Conservation (phyloP, 2,329 filamentous ascomycete species). For the Falciphora oryzae region DNA sequence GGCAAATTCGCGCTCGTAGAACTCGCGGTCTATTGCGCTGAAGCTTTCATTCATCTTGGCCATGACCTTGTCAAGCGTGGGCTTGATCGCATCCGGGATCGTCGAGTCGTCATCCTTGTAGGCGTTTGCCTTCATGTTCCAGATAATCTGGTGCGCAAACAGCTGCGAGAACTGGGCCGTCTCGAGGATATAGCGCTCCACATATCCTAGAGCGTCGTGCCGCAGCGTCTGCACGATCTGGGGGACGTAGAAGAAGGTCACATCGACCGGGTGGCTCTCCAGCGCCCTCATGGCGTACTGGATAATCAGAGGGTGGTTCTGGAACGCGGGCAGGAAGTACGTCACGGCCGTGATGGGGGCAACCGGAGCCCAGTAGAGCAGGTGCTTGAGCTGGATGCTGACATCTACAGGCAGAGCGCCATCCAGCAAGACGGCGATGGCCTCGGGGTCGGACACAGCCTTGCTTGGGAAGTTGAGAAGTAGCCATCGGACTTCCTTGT, state of each 20-base stretch:
- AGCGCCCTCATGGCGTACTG: constrained; percentile 96
- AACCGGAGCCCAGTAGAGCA: constrained; percentile 87
- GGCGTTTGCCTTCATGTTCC: constrained; percentile 99
- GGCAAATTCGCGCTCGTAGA: constrained; percentile 92
- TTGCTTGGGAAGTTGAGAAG: constrained; percentile 79
- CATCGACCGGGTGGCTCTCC: constrained; percentile 90
- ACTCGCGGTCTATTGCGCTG: constrained; percentile 68
- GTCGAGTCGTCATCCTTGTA: constrained; percentile 95
- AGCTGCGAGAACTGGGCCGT: constrained; percentile 96
- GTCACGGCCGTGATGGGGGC: constrained; percentile 92
- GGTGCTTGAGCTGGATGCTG: constrained; percentile 80
- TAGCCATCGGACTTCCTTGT: constrained; percentile 70
- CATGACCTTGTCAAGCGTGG: constrained; percentile 87
- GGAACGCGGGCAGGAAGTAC: constrained; percentile 86
- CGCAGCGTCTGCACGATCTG: constrained; percentile 95
- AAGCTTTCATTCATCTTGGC: constrained; percentile 77
- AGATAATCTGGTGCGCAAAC: constrained; percentile 99
- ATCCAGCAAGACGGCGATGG: constrained; percentile 75
- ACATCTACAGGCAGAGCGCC: constrained; percentile 72
- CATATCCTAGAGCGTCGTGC: constrained; percentile 89
- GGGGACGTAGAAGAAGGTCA: constrained; percentile 98
- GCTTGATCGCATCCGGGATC: constrained; percentile 87
- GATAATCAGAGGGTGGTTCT: constrained; percentile 85
- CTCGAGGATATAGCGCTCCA: constrained; percentile 93
- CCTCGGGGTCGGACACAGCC: constrained; percentile 74